phyloP scores from a whole-genome alignment of 2,329 filamentous ascomycete species.

The Exophiala mesophila region DNA sequence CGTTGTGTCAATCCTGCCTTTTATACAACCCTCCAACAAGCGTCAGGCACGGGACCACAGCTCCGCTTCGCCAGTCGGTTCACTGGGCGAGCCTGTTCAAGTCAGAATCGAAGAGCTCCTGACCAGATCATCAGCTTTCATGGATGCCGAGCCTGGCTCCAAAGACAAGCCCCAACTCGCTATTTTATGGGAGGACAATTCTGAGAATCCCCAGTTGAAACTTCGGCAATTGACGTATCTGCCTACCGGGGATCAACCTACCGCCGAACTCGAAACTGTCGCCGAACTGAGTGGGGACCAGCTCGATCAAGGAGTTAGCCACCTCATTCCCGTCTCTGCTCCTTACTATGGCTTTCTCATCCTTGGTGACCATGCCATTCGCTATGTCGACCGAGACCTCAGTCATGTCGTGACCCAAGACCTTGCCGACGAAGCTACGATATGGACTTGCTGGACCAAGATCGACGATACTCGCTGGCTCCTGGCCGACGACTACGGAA shows the following conservation, averaged over 20 bases:
- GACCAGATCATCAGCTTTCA: constrained; percentile 61
- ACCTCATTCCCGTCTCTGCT: constrained; percentile 57
- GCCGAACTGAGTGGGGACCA: constrained; percentile 47
- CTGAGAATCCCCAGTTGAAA: constrained; percentile 52
- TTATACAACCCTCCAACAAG: constrained; percentile 52
- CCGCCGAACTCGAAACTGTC: constrained; percentile 51
- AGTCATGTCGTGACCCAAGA: constrained; percentile 61
- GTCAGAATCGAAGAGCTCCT: constrained; percentile 63
- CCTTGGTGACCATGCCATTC: constrained; percentile 73
- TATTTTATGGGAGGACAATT: constrained; percentile 60
- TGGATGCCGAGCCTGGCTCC: constrained; percentile 49
- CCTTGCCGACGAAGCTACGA: constrained; percentile 63
- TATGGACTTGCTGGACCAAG: constrained; percentile 88
- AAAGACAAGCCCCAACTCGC: constrained; percentile 56
- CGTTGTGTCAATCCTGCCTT: constrained; percentile 59
- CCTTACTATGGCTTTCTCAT: constrained; percentile 67
- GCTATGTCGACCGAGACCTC: constrained; percentile 76
- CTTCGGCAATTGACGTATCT: constrained; percentile 52
- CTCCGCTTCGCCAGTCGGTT: constrained; percentile 33
- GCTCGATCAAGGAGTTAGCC: constrained; percentile 56
- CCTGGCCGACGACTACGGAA: constrained; percentile 88
- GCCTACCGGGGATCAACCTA: constrained; percentile 40
- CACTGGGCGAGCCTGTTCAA: constrained; percentile 58
- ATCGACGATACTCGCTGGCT: constrained; percentile 78
- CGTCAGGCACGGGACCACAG: constrained; percentile 27